Evolutionary conservation across 176 grass and related monocot species (phyloP), one percentile per base, ranked within the genome.

Genomic region (Pontederia paniculata): DNA sequence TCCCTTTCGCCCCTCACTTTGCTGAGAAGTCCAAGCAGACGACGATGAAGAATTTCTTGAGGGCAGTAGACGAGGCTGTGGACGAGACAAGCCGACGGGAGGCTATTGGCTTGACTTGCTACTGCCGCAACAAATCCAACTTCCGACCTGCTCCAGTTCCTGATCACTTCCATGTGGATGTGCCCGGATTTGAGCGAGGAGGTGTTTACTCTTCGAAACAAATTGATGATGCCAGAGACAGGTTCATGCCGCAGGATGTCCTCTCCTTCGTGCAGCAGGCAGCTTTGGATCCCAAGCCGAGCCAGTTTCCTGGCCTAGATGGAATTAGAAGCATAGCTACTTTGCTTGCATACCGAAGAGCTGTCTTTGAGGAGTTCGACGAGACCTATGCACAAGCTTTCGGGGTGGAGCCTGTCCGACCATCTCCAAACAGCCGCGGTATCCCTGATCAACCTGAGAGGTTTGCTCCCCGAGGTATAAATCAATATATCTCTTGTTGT

Each of bases 361-460:
- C 72, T 0, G 74, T 70, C 5, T 98, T 60, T 10, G 83, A 78
- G 52, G 55, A 67, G 66, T 42, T 21, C 7, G 93, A 98, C 51
- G 58, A 77, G 49, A 98, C 93, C 4, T 98, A 98, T 45, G 77
- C 83, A 0, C 70, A 98, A 67, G 88, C 93, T 0, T 98, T 98
- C n/a, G 86, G 93, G 63, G 69, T 88, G 45, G 80, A 88, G 21
- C 60, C 82, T 0, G 71, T 72, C 10, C 57, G 76, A 50, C 74
- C 45, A 8, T 47, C 64, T 5, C 65, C 21, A 22, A 64, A 54
- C 6, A 80, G 70, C 64, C 50, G 63, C 17, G 37, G 67, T 21
- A 66, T 56, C 0, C 23, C 59, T 7, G 78, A 70, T 69, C 77
- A 60, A 48, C 76, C 54, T 31, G 76, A 61, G 46, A 73, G 55